These are phyloP conservation scores for Harringtonia aguacate DNA, from an alignment of 2,329 filamentous ascomycete genomes.

Conservation along the genomic window DNA sequence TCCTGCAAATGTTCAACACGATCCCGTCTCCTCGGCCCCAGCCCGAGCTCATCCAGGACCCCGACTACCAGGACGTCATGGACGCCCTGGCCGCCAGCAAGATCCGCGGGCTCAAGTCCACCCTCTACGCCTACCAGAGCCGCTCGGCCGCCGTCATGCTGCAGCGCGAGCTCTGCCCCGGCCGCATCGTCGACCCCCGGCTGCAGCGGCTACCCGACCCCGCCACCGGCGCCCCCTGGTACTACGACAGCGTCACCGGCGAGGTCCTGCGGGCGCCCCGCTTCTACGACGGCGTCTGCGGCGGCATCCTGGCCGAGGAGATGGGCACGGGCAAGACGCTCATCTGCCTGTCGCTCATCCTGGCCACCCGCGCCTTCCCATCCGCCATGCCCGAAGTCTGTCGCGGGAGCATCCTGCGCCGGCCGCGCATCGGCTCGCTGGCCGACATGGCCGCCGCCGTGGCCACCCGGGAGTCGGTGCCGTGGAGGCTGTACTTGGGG, in stretches of 20 bases:
- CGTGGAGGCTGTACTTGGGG: conserved; percentile 60
- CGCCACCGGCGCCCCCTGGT: conserved; percentile 47
- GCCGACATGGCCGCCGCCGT: conserved; percentile 63
- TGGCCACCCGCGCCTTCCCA: conserved; percentile 62
- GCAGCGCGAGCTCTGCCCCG: conserved; percentile 61
- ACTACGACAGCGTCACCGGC: conserved; percentile 56
- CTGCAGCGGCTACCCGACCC: conserved; percentile 52
- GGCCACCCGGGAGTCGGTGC: conserved; percentile 53
- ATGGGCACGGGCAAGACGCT: conserved; percentile 83
- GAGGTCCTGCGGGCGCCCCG: conserved; percentile 53
- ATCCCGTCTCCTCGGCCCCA: conserved; percentile 57
- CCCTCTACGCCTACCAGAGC: conserved; percentile 68
- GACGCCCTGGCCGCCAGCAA: conserved; percentile 41
- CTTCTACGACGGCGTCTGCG: conserved; percentile 62
- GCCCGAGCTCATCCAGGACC: conserved; percentile 35
- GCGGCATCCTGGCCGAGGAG: conserved; percentile 71
- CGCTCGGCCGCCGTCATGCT: conserved; percentile 76
- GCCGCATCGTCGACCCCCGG: conserved; percentile 61
- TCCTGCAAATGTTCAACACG: conserved; percentile 64
- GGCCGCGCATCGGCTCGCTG: conserved; percentile 47
- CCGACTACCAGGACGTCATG: conserved; percentile 41
- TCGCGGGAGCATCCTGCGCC: conserved; percentile 22
- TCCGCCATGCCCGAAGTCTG: conserved; percentile 55
- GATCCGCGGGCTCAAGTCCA: conserved; percentile 49
- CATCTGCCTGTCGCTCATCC: conserved; percentile 66